Conservation (phyloP, 202 grass and related monocot species). For the Musa balbisiana region DNA sequence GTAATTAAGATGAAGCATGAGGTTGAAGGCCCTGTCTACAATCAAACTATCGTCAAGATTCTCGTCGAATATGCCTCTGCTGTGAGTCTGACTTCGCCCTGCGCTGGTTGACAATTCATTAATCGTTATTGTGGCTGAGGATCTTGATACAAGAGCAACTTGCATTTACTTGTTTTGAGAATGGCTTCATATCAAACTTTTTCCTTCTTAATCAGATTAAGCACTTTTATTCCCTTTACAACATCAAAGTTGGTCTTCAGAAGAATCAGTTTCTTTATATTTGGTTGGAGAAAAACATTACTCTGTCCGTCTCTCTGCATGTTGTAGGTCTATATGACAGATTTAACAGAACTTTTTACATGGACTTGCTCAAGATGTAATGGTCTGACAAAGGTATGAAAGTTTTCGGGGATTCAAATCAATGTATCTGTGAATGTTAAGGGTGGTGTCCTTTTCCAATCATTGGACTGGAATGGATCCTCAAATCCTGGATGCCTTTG, state of each 20-base stretch:
- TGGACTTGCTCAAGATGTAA: constrained; percentile 80
- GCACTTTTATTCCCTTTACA: background rate
- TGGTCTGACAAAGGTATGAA: constrained; percentile 62
- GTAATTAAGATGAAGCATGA: constrained; percentile 36
- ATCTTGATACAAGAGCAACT: background rate
- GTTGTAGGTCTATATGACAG: constrained; percentile 79
- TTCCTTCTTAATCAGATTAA: background rate
- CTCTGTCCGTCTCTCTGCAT: background rate
- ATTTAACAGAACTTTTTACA: constrained; percentile 57
- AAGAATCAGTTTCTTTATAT: background rate
- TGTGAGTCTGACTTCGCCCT: constrained; percentile 28
- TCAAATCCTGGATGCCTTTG: constrained; percentile 5
- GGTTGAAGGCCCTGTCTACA: constrained; percentile 35
- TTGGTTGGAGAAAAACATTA: background rate
- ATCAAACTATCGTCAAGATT: constrained; percentile 50
- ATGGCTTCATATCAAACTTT: no score
- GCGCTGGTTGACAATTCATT: background rate
- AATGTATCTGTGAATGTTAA: background rate
- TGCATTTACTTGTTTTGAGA: no score
- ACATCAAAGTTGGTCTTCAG: background rate
- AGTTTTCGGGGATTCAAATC: background rate
- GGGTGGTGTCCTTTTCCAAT: background rate
- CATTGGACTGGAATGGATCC: background rate
- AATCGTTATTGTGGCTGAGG: constrained; percentile 1
- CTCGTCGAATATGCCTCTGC: constrained; percentile 71